Conservation (phyloP, 805 yeast genomes). For the Hanseniaspora occidentalis region DNA sequence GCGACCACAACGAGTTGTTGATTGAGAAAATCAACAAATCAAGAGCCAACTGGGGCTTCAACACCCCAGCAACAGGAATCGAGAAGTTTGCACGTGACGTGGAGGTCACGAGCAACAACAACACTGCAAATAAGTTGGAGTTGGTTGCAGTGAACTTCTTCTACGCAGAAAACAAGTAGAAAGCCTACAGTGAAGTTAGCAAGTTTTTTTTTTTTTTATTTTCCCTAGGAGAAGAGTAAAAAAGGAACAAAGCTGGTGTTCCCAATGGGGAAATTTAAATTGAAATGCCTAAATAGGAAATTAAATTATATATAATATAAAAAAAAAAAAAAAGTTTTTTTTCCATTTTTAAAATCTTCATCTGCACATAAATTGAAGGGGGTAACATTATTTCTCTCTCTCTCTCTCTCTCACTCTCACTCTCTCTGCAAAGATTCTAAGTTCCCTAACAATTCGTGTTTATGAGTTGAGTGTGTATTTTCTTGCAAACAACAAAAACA, state of each 20-base stretch:
- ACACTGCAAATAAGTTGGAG: conserved; percentile 25
- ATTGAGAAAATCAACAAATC: conserved; percentile 13
- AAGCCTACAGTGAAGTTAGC: background rate
- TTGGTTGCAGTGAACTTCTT: conserved; percentile 74
- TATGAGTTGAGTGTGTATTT: no score
- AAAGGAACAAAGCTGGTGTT: background rate
- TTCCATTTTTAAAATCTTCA: no score
- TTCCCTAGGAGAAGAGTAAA: background rate
- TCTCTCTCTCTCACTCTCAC: no score
- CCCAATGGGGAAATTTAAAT: background rate
- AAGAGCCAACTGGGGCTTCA: conserved; percentile 61
- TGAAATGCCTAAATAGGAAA: no score
- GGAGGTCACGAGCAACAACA: no score
- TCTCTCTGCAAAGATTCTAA: no score
- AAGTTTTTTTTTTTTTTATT: conserved; percentile 1
- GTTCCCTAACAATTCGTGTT: no score
- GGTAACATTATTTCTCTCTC: no score
- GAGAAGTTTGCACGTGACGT: conserved; percentile 58
- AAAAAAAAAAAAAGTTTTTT: no score
- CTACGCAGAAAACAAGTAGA: conserved; percentile 49
- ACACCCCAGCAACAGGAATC: conserved; percentile 67
- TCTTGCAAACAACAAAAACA: no score
- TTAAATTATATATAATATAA: no score
- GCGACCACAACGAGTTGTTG: conserved; percentile 22
- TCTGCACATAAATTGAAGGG: no score